Evolutionary conservation across 2,329 filamentous ascomycete species (phyloP).

Genomic region (Chaetomium sp.): DNA sequence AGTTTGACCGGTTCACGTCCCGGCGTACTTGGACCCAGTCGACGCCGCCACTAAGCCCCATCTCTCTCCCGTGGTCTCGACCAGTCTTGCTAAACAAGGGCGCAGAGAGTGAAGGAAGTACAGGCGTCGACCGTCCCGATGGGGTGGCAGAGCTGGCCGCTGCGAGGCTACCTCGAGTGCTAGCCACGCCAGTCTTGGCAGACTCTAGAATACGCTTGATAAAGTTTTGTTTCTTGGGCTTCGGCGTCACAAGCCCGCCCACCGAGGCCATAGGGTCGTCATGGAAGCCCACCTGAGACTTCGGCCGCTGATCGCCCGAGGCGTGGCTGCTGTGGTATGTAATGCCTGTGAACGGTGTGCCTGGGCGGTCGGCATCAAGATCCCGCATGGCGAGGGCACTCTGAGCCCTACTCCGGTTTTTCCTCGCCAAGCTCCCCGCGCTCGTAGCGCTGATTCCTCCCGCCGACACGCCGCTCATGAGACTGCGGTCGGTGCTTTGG

Average conservation of each 20-base stretch:
- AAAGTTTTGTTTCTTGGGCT: constrained; percentile 78
- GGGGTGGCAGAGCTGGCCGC: constrained; percentile 41
- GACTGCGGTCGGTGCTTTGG: constrained; percentile 70
- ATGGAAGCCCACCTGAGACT: constrained; percentile 59
- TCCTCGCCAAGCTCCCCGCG: constrained; percentile 83
- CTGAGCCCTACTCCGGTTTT: constrained; percentile 55
- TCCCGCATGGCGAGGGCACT: constrained; percentile 60
- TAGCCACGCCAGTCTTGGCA: constrained; percentile 89
- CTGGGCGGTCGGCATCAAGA: constrained; percentile 48
- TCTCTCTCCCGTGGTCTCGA: constrained; percentile 58
- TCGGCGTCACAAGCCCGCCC: constrained; percentile 67
- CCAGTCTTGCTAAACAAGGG: constrained; percentile 23
- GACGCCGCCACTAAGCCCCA: constrained; percentile 57
- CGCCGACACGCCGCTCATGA: constrained; percentile 92
- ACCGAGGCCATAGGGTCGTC: constrained; percentile 54
- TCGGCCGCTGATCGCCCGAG: constrained; percentile 51
- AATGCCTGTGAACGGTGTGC: constrained; percentile 66
- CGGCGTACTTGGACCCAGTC: constrained; percentile 98
- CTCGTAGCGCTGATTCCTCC: constrained; percentile 90
- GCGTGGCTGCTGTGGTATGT: constrained; percentile 88
- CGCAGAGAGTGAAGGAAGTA: constrained; percentile 26
- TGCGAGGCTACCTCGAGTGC: constrained; percentile 77
- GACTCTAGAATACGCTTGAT: constrained; percentile 94
- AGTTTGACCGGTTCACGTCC: constrained; percentile 93
- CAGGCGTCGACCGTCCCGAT: constrained; percentile 43